These are phyloP conservation scores for Aspergillus puulaauensis DNA, from an alignment of 2,329 filamentous ascomycete species.

Conservation along the genomic window DNA sequence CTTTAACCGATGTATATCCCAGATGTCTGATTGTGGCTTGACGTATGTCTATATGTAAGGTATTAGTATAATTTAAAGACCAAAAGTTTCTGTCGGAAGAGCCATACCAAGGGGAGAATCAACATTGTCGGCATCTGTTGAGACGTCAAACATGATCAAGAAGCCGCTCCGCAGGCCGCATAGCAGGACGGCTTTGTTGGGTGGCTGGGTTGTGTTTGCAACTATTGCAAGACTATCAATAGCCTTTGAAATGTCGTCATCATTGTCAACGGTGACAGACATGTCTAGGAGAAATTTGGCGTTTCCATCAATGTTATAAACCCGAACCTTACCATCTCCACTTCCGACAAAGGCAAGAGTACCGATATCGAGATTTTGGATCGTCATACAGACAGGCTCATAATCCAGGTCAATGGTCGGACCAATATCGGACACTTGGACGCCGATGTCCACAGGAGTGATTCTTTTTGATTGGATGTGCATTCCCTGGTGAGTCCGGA, in stretches of 20 bases:
- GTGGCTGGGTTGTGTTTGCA: conserved; percentile 14
- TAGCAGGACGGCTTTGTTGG: conserved; percentile 31
- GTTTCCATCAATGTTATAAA: conserved; percentile 27
- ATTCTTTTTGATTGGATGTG: conserved; percentile 30
- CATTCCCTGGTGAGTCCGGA: conserved; percentile 25
- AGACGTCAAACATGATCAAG: conserved; percentile 39
- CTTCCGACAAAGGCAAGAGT: conserved; percentile 42
- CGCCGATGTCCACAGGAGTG: conserved; percentile 11
- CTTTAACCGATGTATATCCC: conserved; percentile 38
- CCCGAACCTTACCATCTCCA: conserved; percentile 35
- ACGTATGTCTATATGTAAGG: conserved; percentile 27
- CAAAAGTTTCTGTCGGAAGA: background rate
- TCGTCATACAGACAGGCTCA: conserved; percentile 38
- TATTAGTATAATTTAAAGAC: conserved; percentile 11
- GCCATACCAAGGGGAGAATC: conserved; percentile 28
- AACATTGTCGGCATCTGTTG: conserved; percentile 19
- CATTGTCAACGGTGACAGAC: conserved; percentile 20
- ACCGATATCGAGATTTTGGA: conserved; percentile 27
- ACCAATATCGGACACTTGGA: conserved; percentile 24
- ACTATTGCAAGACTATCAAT: conserved; percentile 37
- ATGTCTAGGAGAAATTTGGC: conserved; percentile 25
- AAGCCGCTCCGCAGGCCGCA: conserved; percentile 49
- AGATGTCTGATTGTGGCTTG: conserved; percentile 31
- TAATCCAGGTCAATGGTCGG: conserved; percentile 25
- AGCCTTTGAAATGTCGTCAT: conserved; percentile 32